These are phyloP conservation scores for Acacia confusa DNA, from an alignment of 306 rosid genomes.

Conservation along the genomic window DNA sequence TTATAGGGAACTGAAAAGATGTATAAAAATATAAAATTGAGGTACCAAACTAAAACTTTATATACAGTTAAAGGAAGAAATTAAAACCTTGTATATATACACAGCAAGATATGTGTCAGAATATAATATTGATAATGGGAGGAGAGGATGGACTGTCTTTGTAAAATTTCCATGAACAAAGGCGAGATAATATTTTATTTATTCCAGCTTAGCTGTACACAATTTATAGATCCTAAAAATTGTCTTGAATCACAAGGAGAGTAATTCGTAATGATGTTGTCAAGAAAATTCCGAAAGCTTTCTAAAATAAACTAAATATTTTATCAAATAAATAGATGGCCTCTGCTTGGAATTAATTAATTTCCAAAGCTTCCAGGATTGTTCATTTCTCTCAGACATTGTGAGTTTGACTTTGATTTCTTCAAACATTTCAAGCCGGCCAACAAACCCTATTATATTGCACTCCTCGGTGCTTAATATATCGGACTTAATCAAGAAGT, in stretches of 20 bases:
- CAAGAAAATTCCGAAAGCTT: background rate
- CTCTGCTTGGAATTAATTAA: background rate
- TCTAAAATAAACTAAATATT: background rate
- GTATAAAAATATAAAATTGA: too few species aligned
- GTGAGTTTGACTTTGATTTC: background rate
- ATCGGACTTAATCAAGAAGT: too few species aligned
- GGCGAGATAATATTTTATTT: background rate
- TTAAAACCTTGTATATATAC: too few species aligned
- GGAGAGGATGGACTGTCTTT: background rate
- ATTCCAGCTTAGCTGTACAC: background rate
- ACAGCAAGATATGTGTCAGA: too few species aligned
- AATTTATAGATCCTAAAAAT: background rate
- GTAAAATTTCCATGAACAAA: background rate
- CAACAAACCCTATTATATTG: background rate
- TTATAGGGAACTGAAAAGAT: too few species aligned
- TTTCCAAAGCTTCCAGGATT: background rate
- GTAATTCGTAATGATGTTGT: background rate
- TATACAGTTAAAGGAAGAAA: too few species aligned
- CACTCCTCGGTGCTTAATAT: too few species aligned
- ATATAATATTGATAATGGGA: too few species aligned
- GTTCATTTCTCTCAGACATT: background rate
- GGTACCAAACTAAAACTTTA: too few species aligned
- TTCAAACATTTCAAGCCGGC: constrained; percentile 4
- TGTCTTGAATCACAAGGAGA: background rate
- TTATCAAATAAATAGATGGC: background rate